Evolutionary conservation across 2,329 filamentous ascomycete genomes (phyloP), one percentile per base, ranked within the genome.

Genomic region (Ceratocystis cacaofunesta): DNA sequence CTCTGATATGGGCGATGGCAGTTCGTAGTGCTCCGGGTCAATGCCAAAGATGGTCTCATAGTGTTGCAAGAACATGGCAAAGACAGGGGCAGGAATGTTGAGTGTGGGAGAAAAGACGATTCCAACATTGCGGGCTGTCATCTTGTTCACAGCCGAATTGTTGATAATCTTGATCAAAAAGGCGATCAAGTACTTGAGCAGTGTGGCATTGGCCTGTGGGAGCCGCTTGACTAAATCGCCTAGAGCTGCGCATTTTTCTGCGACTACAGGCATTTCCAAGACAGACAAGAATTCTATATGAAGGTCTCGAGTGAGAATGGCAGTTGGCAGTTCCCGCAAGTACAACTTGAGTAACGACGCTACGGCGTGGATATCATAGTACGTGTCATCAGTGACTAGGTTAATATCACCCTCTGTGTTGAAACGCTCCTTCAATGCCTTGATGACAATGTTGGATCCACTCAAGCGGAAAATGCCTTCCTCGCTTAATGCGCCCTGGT

Each of bases 61-160:
- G 71, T 97, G 92, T 69, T 94, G 92, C 66, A 99, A 80, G 74
- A 99, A 94, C 74, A 95, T 82, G 2, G 92, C 91, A 73, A 99
- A 96, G 10, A 99, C 87, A 0, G 92, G 92, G 0, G 91, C 91
- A 0, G 94, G 92, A 55, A 99, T 96, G 74, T 97, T 97, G 64
- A 99, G 81, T 0, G 94, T 97, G 0, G 94, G 94, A 17, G 94
- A 95, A 75, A 99, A 99, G 66, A 99, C 92, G 70, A 99, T 97
- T 69, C 94, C 92, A 65, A 99, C 90, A 72, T 99, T 99, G 69
- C 92, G 86, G 64, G 96, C 89, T 10, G 89, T 96, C 94, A 99
- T 99, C 80, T 96, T 97, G 78, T 99, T 99, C 68, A 88, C 79
- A 70, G 89, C 86, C 5, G 90, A 81, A 70, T 96, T 91, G 75